Evolutionary conservation across 345 rosid genomes (phyloP).

Genomic region (Rhodamnia argentea): DNA sequence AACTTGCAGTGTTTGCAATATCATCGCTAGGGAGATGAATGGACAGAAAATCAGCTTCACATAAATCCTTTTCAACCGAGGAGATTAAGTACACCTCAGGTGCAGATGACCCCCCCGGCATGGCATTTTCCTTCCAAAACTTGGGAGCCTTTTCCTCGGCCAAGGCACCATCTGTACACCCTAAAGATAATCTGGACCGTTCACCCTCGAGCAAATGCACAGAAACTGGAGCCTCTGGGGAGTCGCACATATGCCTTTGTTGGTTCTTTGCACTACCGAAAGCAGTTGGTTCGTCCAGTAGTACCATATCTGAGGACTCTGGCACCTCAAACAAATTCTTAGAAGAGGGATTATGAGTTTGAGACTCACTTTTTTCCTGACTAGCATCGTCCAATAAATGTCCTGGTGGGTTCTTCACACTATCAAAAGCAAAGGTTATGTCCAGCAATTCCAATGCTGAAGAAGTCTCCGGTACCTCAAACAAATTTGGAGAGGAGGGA

Average conservation of each 20-base stretch:
- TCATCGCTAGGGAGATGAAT: not conserved
- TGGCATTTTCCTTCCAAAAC: not conserved
- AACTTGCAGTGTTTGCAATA: not conserved
- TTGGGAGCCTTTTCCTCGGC: not conserved
- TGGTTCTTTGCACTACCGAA: not conserved
- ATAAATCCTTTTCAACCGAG: not conserved
- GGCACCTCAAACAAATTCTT: not conserved
- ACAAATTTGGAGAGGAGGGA: not conserved
- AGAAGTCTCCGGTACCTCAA: not conserved
- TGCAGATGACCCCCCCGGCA: not conserved
- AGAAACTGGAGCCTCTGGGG: not conserved
- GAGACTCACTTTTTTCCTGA: not conserved
- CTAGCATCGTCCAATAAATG: not conserved
- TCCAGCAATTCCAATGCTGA: not conserved
- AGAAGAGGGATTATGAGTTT: not conserved
- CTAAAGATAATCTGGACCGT: not conserved
- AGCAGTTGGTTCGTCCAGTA: not conserved
- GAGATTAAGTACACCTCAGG: not conserved
- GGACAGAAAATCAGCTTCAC: not conserved
- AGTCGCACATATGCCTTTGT: not conserved
- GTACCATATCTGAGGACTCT: not conserved
- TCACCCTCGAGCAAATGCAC: not conserved
- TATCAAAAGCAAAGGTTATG: not conserved
- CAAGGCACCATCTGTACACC: not conserved
- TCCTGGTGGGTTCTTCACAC: not conserved